Evolutionary conservation across 805 yeast genomes (phyloP), one percentile per base, ranked within the genome.

Genomic region (Cyberlindnera subsufficiens): DNA sequence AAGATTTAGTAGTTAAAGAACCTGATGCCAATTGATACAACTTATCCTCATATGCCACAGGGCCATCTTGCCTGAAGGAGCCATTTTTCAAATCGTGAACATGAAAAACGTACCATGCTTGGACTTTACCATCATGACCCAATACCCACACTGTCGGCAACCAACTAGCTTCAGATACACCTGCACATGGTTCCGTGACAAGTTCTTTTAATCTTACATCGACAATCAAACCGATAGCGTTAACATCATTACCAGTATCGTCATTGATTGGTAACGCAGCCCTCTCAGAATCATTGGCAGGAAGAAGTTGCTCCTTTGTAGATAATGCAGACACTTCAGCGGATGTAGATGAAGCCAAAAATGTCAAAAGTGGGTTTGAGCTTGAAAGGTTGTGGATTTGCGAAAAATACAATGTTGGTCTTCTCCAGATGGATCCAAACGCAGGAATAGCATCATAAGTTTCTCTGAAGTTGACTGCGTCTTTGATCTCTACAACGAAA

Each of bases 221-320:
- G 6, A 86, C 38, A 0, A 77, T 78, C 10, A 85, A 50, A 5
- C 96, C 96, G 18, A 85, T 65, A 0, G 91, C 80, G 7, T 83
- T 73, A 13, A 84, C 74, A 53, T 87, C 95, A 39, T 74, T 81
- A 37, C 75, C 81, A 1, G 81, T 66, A 3, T 69, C 80, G 8
- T 77, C 81, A 54, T 77, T 77, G 51, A 86, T 66, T 1, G 96
- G 96, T 48, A 87, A 66, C 20, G 78, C 72, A 0, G 96, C 95
- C 39, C 85, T 71, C 52, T 77, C 78, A 4, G 80, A 68, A 55
- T 89, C 96, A 51, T 83, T 84, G 3, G 74, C 60, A 8, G 80
- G 80, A 27, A 65, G 65, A 1, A 82, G 54, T 3, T 67, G 55
- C 16, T 61, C 60, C 0, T 51, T 38, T 1, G 64, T 51, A 2